phyloP scores from a whole-genome alignment of 2,329 filamentous ascomycete genomes.

The Colletotrichum lindemuthianum region DNA sequence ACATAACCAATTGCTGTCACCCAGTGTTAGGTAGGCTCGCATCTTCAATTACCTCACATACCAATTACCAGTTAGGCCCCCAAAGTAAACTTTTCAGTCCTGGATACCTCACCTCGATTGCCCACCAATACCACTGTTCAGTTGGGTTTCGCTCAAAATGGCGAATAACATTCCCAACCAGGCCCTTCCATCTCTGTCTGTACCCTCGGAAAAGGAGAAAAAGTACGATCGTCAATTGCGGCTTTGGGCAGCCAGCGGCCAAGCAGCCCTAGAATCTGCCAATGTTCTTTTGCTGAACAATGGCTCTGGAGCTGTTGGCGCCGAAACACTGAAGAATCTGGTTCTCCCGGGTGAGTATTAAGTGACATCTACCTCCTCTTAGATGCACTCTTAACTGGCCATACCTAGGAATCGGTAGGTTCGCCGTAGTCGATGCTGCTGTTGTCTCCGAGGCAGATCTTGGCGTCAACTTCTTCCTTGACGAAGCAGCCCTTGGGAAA shows the following conservation, averaged over 20 bases:
- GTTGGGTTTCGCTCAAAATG: constrained; percentile 43
- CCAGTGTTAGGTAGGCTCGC: no score
- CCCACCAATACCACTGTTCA: no score
- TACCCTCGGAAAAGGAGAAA: constrained; percentile 70
- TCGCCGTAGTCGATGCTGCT: constrained; percentile 87
- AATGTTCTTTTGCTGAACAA: constrained; percentile 93
- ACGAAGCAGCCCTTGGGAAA: constrained; percentile 79
- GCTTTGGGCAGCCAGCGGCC: constrained; percentile 92
- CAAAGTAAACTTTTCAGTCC: not conserved
- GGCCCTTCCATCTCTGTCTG: constrained; percentile 59
- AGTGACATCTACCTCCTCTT: not conserved
- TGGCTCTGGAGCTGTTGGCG: constrained; percentile 84
- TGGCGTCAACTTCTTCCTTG: constrained; percentile 96
- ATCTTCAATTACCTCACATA: no score
- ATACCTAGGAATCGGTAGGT: constrained; percentile 80
- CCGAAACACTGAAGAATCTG: constrained; percentile 97
- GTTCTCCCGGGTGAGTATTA: constrained; percentile 77
- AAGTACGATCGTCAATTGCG: constrained; percentile 97
- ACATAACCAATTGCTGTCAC: not conserved
- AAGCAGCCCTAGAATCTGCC: constrained; percentile 88
- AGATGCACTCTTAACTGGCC: constrained; percentile 37
- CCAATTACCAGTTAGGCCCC: not conserved
- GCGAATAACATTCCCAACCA: constrained; percentile 56
- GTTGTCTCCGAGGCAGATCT: constrained; percentile 84
- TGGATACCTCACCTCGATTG: not conserved